Conservation (phyloP, 345 rosid species). For the Citrus glauca region DNA sequence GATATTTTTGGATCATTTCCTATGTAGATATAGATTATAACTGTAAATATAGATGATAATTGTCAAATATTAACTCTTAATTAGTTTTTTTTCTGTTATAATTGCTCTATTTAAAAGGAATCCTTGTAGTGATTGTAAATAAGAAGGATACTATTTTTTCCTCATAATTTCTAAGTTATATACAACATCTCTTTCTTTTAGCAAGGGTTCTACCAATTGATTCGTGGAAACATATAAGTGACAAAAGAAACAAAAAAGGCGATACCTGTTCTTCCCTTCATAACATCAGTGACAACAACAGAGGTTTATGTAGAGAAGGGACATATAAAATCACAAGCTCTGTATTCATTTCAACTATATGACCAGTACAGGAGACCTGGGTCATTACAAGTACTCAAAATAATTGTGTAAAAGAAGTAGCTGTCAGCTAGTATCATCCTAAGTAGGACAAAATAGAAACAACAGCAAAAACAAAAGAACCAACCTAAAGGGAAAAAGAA, state of each 20-base stretch:
- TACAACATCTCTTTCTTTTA: no score
- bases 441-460: neutral
- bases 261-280: neutral
- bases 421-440: neutral
- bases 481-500: neutral
- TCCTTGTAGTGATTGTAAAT: no score
- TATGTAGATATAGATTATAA: no score
- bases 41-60: no score
- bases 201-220: no score
- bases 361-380: neutral
- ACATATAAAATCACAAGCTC: neutral
- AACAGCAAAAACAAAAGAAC: neutral
- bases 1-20: no score
- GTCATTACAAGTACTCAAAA: conserved; percentile 12
- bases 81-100: no score
- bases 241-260: neutral
- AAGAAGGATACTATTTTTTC: no score
- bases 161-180: no score
- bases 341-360: neutral
- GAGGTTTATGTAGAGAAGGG: neutral
- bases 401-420: neutral
- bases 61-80: no score
- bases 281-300: neutral
- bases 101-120: no score
- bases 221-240: no score